Conservation (phyloP, 306 rosid genomes). For the Cucurbita ficifolia region DNA sequence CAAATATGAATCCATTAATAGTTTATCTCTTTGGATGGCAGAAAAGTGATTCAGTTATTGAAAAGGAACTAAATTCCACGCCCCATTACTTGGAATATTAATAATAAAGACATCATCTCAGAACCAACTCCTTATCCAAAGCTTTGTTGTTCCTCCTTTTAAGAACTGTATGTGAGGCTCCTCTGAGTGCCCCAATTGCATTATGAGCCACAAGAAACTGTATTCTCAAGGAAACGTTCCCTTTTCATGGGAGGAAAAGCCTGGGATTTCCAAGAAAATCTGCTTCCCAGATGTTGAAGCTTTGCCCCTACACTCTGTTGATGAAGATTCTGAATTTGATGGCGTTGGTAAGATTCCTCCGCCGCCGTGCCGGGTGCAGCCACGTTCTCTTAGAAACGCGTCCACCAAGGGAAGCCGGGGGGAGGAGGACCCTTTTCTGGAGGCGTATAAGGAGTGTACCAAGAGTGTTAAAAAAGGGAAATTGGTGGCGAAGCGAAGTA, state of each 20-base stretch:
- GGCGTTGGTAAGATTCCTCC: conserved; percentile 1
- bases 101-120: too few relatives aligned
- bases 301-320: neutral
- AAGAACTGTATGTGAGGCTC: too few relatives aligned
- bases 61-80: too few relatives aligned
- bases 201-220: neutral
- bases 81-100: too few relatives aligned
- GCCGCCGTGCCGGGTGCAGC: conserved; percentile 11
- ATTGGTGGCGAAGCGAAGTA: neutral
- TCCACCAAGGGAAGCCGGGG: conserved; percentile 37
- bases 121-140: too few relatives aligned
- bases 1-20: too few relatives aligned
- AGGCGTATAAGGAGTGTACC: conserved; percentile 65
- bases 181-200: too few relatives aligned
- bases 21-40: too few relatives aligned
- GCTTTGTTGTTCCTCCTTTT: too few relatives aligned
- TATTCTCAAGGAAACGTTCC: neutral
- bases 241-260: neutral
- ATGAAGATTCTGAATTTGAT: neutral
- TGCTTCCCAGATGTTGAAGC: neutral
- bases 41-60: too few relatives aligned
- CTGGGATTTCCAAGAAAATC: neutral
- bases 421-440: conserved; percentile 71
- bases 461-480: conserved; percentile 25
- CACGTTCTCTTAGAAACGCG: conserved; percentile 22